A percentile compares a stretch with the other conserved stretches of the same genome.
These are phyloP conservation scores for Trichosporon faecale DNA, from an alignment of 1,284 basidiomycete species.

Conservation along the genomic window DNA sequence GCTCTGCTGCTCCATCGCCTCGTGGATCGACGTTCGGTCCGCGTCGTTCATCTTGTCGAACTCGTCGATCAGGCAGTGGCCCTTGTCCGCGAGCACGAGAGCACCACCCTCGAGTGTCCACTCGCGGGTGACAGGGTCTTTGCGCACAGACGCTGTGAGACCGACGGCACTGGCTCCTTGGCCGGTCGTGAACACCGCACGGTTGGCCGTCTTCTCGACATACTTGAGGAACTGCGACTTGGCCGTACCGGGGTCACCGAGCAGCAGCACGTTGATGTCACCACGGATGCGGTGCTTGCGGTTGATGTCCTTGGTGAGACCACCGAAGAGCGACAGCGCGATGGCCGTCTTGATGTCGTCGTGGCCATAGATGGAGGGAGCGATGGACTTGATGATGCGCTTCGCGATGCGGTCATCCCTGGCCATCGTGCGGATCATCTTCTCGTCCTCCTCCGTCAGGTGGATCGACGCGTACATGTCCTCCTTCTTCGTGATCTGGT, in stretches of 20 bases:
- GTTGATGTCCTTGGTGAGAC: conserved; percentile 91
- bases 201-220: conserved; percentile 94
- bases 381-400: conserved; percentile 96
- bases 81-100: conserved; percentile 95
- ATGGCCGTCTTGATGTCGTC: conserved; percentile 98
- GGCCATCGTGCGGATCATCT: conserved; percentile 78
- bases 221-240: conserved; percentile 99
- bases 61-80: conserved; percentile 98
- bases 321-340: conserved; percentile 90
- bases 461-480: conserved; percentile 89
- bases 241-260: conserved; percentile 96
- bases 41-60: conserved; percentile 99
- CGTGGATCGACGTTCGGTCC: conserved; percentile 95
- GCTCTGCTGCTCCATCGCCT: conserved; percentile 99
- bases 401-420: conserved; percentile 92
- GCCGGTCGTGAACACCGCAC: conserved; percentile 97
- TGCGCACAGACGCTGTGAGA: conserved; percentile 95
- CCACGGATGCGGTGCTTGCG: conserved; percentile 94
- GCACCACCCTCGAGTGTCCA: conserved; percentile 99
- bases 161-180: conserved; percentile 97
- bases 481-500: conserved; percentile 96
- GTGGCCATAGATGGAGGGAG: conserved; percentile 97
- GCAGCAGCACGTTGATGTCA: conserved; percentile 92
- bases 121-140: conserved; percentile 93
- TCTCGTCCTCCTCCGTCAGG: conserved; percentile 94